These are phyloP conservation scores for Oenanthe sinensis DNA, from an alignment of 129 eudicot genomes.

Conservation along the genomic window DNA sequence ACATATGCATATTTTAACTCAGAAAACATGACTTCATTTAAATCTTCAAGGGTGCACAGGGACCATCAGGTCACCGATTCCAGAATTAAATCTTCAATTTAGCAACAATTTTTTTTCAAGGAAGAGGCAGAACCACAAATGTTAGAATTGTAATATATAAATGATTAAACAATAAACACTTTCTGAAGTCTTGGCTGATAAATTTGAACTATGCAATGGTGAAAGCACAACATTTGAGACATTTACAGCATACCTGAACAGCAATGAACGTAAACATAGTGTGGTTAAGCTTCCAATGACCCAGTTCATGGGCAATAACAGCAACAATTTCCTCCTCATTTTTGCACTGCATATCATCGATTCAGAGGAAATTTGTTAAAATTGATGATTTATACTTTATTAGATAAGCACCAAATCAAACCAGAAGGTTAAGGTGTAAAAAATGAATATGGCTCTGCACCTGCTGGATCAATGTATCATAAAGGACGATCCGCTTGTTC, in stretches of 20 bases:
- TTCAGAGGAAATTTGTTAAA: not conserved
- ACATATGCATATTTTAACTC: not conserved
- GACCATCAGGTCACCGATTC: not conserved
- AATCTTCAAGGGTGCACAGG: not conserved
- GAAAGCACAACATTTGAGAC: not conserved
- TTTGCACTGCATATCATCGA: conserved; percentile 59
- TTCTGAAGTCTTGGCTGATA: not conserved
- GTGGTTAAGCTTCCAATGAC: conserved; percentile 97
- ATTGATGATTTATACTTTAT: not conserved
- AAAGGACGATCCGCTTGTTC: conserved; percentile 96
- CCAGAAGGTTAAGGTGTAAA: not conserved
- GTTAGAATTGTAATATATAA: not conserved
- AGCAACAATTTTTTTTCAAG: not conserved
- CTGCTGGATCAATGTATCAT: conserved; percentile 93
- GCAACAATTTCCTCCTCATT: conserved; percentile 96
- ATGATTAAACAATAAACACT: not conserved
- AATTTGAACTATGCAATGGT: not conserved
- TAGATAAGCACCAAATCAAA: not conserved
- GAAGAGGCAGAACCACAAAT: not conserved
- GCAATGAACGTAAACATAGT: conserved; percentile 89
- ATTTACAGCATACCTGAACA: conserved; percentile 63
- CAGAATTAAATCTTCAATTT: not conserved
- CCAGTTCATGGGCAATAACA: conserved; percentile 98
- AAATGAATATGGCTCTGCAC: conserved; percentile 22
- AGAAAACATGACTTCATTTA: not conserved